Evolutionary conservation across 768 basidiomycete species (phyloP).

Genomic region (Lactifluus rugatus): DNA sequence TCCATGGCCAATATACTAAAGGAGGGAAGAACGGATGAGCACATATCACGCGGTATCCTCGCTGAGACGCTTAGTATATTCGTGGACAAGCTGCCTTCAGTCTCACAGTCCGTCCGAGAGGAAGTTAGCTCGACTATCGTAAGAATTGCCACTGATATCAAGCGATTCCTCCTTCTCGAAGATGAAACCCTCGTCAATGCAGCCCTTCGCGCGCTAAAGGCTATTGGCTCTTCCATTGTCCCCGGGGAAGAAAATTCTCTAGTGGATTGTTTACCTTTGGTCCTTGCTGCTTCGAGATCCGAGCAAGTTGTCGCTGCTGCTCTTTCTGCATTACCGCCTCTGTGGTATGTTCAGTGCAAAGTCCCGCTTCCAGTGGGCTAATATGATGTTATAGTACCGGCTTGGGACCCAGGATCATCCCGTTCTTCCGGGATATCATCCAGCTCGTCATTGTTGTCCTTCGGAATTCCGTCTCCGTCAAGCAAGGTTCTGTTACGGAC

Average conservation of each 20-base stretch:
- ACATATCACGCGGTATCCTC: constrained; percentile 12
- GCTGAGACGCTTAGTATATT: constrained; percentile 62
- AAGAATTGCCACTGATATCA: constrained; percentile 43
- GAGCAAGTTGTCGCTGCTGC: constrained; percentile 33
- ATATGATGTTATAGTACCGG: constrained; percentile 38
- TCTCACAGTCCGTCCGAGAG: constrained; percentile 47
- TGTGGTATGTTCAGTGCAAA: constrained; percentile 41
- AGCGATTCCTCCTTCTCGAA: constrained; percentile 35
- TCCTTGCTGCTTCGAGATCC: constrained; percentile 43
- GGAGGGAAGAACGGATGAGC: constrained; percentile 10
- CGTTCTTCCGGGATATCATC: constrained; percentile 67
- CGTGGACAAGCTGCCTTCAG: constrained; percentile 49
- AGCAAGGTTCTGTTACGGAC: constrained; percentile 1
- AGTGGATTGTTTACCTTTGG: constrained; percentile 45
- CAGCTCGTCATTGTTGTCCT: constrained; percentile 44
- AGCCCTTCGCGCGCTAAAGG: constrained; percentile 51
- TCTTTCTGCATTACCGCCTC: constrained; percentile 44
- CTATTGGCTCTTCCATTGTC: constrained; percentile 47
- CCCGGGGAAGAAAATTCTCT: constrained; percentile 60
- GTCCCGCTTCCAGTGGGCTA: constrained; percentile 11
- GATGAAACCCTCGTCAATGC: constrained; percentile 34
- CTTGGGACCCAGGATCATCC: constrained; percentile 83
- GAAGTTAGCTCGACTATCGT: constrained; percentile 40
- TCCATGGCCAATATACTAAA: constrained; percentile 45
- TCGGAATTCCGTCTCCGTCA: constrained; percentile 29